Evolutionary conservation across 441 rosid genomes (phyloP).

Genomic region (Biscutella laevigata): DNA sequence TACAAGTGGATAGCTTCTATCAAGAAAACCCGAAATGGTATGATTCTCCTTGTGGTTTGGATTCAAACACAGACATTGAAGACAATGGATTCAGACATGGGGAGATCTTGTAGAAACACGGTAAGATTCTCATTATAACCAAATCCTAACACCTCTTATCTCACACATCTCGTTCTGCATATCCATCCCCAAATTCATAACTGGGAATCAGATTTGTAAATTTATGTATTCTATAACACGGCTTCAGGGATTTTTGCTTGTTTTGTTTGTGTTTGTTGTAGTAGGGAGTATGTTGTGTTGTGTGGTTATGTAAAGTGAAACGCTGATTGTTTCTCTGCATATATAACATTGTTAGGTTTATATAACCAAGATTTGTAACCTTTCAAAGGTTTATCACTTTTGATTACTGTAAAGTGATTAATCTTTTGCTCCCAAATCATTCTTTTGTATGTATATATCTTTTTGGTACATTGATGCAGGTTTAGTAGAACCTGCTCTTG

Average conservation of each 20-base stretch:
- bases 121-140: constrained; percentile 19
- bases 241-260: neutral
- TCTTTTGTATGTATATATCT: neutral
- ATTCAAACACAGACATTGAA: constrained; percentile 70
- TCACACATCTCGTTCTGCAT: constrained; percentile 9
- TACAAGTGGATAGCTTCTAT: constrained; percentile 95
- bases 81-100: constrained; percentile 76
- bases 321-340: constrained; percentile 22
- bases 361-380: neutral
- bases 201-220: constrained; percentile 26
- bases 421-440: neutral
- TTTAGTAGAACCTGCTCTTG: too few species aligned
- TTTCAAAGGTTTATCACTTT: neutral
- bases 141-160: constrained; percentile 17
- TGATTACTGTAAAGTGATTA: neutral
- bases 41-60: constrained; percentile 93
- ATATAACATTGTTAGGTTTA: constrained; percentile 22
- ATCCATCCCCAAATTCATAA: constrained; percentile 6
- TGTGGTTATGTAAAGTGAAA: constrained; percentile 20
- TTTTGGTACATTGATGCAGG: too few species aligned
- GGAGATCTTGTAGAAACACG: constrained; percentile 56
- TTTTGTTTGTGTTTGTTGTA: constrained; percentile 22
- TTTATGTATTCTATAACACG: constrained; percentile 10
- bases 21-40: constrained; percentile 94
- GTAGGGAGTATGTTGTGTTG: constrained; percentile 17